Conservation (phyloP, 192 early-diverging fungal genomes). For the Mortierella hygrophila region DNA sequence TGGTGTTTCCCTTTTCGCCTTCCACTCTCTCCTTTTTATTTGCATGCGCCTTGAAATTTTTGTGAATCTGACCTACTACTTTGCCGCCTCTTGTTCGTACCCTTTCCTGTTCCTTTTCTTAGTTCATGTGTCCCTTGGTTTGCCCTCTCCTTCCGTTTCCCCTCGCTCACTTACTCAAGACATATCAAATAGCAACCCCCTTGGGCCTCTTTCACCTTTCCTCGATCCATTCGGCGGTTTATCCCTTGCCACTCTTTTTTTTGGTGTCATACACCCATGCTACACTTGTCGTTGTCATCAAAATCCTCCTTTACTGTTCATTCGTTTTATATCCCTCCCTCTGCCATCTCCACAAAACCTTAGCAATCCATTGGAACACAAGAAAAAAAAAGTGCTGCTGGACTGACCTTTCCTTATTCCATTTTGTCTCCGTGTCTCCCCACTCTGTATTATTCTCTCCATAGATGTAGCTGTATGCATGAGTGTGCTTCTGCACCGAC, state of each 20-base stretch:
- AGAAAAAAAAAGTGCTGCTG: slow-evolving; percentile 29
- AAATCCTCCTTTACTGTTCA: background rate
- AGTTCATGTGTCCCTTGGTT: background rate
- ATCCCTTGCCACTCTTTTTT: background rate
- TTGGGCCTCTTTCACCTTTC: background rate
- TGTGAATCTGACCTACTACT: background rate
- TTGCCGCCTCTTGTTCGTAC: background rate
- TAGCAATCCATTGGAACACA: background rate
- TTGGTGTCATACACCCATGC: background rate
- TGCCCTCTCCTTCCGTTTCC: background rate
- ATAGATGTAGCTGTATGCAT: background rate
- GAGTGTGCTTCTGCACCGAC: background rate
- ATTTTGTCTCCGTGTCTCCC: background rate
- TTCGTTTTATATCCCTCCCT: background rate
- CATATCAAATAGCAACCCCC: background rate
- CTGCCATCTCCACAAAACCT: background rate
- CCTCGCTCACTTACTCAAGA: background rate
- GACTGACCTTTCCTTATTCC: slow-evolving; percentile 27
- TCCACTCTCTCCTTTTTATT: background rate
- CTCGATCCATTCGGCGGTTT: background rate
- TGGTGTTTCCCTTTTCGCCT: background rate
- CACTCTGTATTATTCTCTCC: background rate
- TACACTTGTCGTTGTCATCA: background rate
- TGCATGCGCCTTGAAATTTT: background rate
- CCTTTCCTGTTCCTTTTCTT: background rate